Evolutionary conservation across 352 stramenopile genomes (phyloP).

Genomic region (Pythium phragmitis): DNA sequence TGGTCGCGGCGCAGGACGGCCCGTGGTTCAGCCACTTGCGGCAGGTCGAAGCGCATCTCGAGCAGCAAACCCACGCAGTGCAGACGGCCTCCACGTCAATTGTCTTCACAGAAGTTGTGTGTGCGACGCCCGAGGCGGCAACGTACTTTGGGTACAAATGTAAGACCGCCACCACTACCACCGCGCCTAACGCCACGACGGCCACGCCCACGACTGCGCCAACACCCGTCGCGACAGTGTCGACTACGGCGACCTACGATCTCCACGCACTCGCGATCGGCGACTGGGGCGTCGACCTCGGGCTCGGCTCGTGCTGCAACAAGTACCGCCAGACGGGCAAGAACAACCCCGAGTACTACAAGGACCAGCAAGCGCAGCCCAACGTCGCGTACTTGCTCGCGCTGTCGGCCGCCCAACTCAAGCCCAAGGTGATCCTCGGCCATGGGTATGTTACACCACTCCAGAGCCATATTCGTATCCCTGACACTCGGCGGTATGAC

Average conservation of each 20-base stretch:
- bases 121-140: conserved; percentile 35
- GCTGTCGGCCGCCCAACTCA: conserved; percentile 57
- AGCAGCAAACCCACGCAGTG: not conserved
- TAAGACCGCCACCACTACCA: conserved; percentile 4
- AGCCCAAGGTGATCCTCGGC: conserved; percentile 58
- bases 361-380: conserved; percentile 66
- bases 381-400: conserved; percentile 62
- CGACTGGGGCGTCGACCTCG: conserved; percentile 64
- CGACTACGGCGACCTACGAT: conserved; percentile 40
- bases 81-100: conserved; percentile 21
- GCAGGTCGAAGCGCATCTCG: conserved; percentile 9
- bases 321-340: conserved; percentile 61
- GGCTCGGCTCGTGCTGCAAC: conserved; percentile 70
- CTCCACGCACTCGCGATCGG: conserved; percentile 69
- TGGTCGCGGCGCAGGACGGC: not conserved
- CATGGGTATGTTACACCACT: conserved; percentile 38
- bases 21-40: conserved; percentile 9
- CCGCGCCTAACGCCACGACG: conserved; percentile 14
- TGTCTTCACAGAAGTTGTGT: conserved; percentile 45
- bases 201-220: conserved; percentile 17
- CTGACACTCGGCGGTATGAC: too few species aligned
- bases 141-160: conserved; percentile 52
- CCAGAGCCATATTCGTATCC: too few species aligned
- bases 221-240: conserved; percentile 30
- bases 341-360: conserved; percentile 60